Conservation (phyloP, 305 asterid genomes). For the Plantago coronopus region DNA sequence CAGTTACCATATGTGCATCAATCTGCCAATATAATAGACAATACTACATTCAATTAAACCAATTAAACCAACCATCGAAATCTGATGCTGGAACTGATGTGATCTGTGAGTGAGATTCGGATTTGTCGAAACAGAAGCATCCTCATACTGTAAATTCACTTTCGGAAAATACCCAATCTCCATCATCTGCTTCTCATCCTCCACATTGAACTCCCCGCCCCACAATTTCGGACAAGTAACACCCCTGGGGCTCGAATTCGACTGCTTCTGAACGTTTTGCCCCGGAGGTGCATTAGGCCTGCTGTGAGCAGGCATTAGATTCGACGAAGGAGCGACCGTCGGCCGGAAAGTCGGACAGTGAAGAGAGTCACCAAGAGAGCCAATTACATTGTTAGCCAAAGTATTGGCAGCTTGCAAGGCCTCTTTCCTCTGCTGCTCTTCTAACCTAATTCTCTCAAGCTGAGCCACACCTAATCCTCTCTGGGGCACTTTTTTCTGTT, state of each 20-base stretch:
- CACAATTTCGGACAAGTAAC: constrained; percentile 40
- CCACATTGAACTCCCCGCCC: constrained; percentile 39
- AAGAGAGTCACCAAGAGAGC: constrained; percentile 32
- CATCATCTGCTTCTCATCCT: constrained; percentile 24
- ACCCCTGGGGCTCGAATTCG: constrained; percentile 25
- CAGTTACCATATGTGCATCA: constrained; percentile 2
- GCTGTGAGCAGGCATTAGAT: constrained; percentile 28
- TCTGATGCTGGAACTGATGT: constrained; percentile 40
- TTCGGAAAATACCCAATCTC: constrained; percentile 7
- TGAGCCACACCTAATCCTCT: constrained; percentile 97
- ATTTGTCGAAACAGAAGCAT: constrained; percentile 27
- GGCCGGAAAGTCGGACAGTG: constrained; percentile 37
- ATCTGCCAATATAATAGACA: background rate
- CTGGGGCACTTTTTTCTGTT: constrained; percentile 82
- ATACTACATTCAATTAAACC: background rate
- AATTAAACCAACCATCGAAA: constrained; percentile 51
- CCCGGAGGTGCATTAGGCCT: constrained; percentile 35
- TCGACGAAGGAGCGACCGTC: constrained; percentile 26
- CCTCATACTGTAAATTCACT: constrained; percentile 25
- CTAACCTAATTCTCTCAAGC: constrained; percentile 75
- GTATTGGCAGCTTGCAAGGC: constrained; percentile 37
- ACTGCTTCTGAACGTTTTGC: constrained; percentile 34
- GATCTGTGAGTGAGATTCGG: constrained; percentile 45
- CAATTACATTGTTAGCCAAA: constrained; percentile 32
- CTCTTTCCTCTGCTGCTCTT: constrained; percentile 63